phyloP scores from a whole-genome alignment of 2,329 filamentous ascomycete genomes.

The Sporothrix globosa region DNA sequence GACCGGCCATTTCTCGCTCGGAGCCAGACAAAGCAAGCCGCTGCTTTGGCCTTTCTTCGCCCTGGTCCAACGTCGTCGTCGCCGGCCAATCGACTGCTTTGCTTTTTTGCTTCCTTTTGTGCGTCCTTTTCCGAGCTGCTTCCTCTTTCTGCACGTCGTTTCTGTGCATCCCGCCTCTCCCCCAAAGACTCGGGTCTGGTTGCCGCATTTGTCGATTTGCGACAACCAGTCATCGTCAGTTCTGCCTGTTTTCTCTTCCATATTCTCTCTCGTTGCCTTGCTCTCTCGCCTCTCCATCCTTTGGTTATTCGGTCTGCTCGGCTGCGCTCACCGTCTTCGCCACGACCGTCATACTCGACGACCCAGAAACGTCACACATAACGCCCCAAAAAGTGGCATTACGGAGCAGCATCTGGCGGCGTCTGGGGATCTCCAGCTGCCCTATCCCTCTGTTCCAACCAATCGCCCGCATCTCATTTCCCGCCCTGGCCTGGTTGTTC shows the following conservation, averaged over 20 bases:
- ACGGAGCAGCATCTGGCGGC: constrained; percentile 9
- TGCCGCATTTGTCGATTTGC: constrained; percentile 16
- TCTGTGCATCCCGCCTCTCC: background rate
- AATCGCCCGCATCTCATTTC: constrained; percentile 30
- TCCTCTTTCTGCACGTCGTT: background rate
- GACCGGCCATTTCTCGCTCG: background rate
- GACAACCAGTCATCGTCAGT: constrained; percentile 8
- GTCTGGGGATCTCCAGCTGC: constrained; percentile 29
- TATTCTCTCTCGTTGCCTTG: constrained; percentile 4
- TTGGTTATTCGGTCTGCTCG: constrained; percentile 11
- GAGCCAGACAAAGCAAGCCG: constrained; percentile 14
- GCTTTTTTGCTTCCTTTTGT: constrained; percentile 17
- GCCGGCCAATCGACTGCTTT: constrained; percentile 13
- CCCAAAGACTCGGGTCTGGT: background rate
- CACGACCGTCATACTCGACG: constrained; percentile 14
- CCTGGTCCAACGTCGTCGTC: background rate
- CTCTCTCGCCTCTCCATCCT: background rate
- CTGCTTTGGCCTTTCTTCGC: constrained; percentile 1
- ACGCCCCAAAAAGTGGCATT: constrained; percentile 16
- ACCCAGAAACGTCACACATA: constrained; percentile 3
- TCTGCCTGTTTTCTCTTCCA: constrained; percentile 3
- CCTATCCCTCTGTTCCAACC: constrained; percentile 25
- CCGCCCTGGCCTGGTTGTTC: constrained; percentile 18
- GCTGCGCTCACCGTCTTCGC: constrained; percentile 17
- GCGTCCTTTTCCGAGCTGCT: constrained; percentile 11